Evolutionary conservation across 2,329 filamentous ascomycete genomes (phyloP).

Genomic region (Cyclaneusma minus): DNA sequence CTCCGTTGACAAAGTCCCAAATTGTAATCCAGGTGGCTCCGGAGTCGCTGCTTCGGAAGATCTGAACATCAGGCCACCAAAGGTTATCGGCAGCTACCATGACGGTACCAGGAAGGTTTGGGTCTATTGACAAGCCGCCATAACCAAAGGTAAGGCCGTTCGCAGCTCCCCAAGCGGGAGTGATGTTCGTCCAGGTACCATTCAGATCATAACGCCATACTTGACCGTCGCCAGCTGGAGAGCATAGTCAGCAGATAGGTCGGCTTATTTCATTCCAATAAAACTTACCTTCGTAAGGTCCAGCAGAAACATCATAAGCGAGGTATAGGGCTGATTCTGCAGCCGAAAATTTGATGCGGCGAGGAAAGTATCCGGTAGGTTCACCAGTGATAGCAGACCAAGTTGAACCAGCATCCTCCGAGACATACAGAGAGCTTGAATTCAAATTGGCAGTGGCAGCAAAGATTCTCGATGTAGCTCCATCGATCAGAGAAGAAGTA

Average conservation of each 20-base stretch:
- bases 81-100: slow-evolving; percentile 40
- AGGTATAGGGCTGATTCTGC: slow-evolving; percentile 37
- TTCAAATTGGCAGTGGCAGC: slow-evolving; percentile 37
- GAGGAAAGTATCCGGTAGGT: slow-evolving; percentile 33
- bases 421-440: slow-evolving; percentile 36
- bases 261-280: too few relatives aligned
- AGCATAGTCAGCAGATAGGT: too few relatives aligned
- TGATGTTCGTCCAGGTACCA: slow-evolving; percentile 38
- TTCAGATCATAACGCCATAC: slow-evolving; percentile 38
- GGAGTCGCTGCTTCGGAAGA: slow-evolving; percentile 39
- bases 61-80: slow-evolving; percentile 42
- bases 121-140: slow-evolving; percentile 37
- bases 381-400: slow-evolving; percentile 35
- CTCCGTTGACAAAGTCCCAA: slow-evolving; percentile 35
- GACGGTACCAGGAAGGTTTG: slow-evolving; percentile 36
- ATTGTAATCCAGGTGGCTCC: slow-evolving; percentile 36
- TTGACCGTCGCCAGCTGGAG: slow-evolving; percentile 29
- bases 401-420: slow-evolving; percentile 34
- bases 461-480: slow-evolving; percentile 38
- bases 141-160: slow-evolving; percentile 34
- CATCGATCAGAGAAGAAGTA: slow-evolving; percentile 27
- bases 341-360: slow-evolving; percentile 35
- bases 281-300: slow-evolving; percentile 46
- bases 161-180: slow-evolving; percentile 27
- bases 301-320: slow-evolving; percentile 36